Base-by-base conservation (phyloP, 176 grass and related monocot species). In the Cenchrus fungigraminus region DNA sequence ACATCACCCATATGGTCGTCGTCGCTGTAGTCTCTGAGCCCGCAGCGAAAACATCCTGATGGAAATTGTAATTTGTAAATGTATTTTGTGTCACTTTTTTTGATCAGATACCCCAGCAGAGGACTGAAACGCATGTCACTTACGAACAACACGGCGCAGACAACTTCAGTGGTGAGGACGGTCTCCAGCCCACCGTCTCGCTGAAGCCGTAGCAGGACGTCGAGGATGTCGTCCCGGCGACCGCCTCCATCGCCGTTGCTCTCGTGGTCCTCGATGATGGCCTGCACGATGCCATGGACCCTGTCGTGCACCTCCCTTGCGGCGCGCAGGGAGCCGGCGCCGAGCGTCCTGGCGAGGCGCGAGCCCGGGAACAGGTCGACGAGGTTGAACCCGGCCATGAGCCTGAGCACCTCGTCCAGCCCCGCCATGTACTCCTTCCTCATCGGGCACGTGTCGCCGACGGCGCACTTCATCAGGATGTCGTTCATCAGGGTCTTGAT, bases 1-100 rank as follows among this genome's bases (percentile, higher is more conserved):
- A 82, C 91, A 93, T 90, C 12, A 85, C 85, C 91, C 91, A 93
- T 11, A 72, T 70, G 57, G 72, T 25, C 1, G 85, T 88, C 2
- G 62, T 76, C 6, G 80, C 55, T 0, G 82, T 86, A 5, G 88
- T 85, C 28, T 90, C 91, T 0, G 87, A 90, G 0, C 91, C 87
- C 5, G 61, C 91, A 3, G 52, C 20, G 28, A 93, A 87, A 16
- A 93, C 14, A 46, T 93, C 84, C 91, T 93, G 45, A 57, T 57
- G 3, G 1, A 9, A 16, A 46, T 78, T 46, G 22, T 3, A 4
- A 61, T 46, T 13, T 40, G 37, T 3, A 8, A 61, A 40, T 40
- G 12, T 3, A 29, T 29, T 6, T 40, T 4, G 37, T 62, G 2
- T 63, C 45, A n/a, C 3, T 10, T 12, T 73, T 12, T 31, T 52